A percentile compares a stretch with the other conserved stretches of the same genome.
Evolutionary conservation across 257 asterid species (phyloP).

Genomic region (Nemophila menziesii): DNA sequence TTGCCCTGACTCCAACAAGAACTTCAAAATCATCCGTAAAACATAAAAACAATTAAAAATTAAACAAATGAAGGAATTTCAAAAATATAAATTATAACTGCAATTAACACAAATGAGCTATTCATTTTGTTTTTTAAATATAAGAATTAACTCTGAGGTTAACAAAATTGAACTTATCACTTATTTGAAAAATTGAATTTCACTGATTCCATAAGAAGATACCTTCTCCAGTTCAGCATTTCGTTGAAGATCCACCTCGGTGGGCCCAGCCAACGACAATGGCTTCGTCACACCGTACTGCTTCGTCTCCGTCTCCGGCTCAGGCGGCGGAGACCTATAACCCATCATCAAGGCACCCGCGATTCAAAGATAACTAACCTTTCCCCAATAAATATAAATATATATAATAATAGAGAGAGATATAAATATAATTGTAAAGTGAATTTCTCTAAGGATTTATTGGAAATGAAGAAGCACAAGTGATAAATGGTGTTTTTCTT

Average conservation of each 20-base stretch:
- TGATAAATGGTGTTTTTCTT: neutral
- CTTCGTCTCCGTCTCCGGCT: conserved; percentile 6
- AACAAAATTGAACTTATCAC: neutral
- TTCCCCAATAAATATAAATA: neutral
- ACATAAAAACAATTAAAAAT: neutral
- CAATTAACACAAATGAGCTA: neutral
- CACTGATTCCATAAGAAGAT: neutral
- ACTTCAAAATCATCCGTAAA: conserved; percentile 17
- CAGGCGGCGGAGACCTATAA: neutral
- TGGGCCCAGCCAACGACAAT: conserved; percentile 17
- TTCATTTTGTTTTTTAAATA: neutral
- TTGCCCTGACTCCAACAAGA: conserved; percentile 55
- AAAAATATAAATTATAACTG: neutral
- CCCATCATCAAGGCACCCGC: neutral
- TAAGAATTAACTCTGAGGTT: neutral
- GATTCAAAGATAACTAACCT: neutral
- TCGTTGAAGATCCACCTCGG: conserved; percentile 17
- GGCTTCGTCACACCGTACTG: conserved; percentile 15
- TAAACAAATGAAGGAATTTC: neutral
- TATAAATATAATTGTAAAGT: neutral
- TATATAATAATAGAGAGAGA: too few species aligned
- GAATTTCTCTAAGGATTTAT: neutral
- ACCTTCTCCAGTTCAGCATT: conserved; percentile 14
- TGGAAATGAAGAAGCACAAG: neutral
- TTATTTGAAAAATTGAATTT: neutral